phyloP scores from a whole-genome alignment of 2,329 filamentous ascomycete genomes.

The Cryphonectria japonica region DNA sequence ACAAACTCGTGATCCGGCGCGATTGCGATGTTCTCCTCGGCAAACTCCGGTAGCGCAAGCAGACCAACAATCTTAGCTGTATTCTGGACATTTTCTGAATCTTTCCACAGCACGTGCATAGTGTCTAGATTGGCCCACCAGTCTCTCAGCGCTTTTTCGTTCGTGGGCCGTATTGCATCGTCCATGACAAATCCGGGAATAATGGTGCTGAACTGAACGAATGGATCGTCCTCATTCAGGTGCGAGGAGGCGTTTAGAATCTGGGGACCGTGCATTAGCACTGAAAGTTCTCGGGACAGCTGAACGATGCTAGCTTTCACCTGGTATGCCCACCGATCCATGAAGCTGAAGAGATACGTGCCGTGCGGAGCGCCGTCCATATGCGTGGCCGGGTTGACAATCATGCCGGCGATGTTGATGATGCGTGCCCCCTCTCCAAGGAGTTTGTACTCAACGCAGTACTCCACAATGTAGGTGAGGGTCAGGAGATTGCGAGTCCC shows the following conservation, averaged over 20 bases:
- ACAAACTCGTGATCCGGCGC: not conserved
- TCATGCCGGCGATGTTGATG: constrained; percentile 14
- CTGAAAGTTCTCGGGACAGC: not conserved
- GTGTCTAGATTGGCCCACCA: not conserved
- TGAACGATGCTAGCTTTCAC: not conserved
- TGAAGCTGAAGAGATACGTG: not conserved
- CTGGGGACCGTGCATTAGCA: not conserved
- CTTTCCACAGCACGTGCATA: not conserved
- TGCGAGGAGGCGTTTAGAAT: not conserved
- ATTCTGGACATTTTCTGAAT: not conserved
- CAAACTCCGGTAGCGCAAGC: not conserved
- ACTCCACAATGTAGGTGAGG: not conserved
- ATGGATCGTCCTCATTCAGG: not conserved
- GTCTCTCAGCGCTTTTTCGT: not conserved
- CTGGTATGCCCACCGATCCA: not conserved
- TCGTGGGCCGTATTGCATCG: not conserved
- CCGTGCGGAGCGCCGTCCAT: not conserved
- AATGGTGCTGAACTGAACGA: constrained; percentile 2
- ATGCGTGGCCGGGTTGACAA: not conserved
- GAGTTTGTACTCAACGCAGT: not conserved
- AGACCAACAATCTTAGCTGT: not conserved
- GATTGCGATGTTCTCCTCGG: not conserved
- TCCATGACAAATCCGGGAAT: constrained; percentile 1
- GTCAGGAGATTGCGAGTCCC: constrained; percentile 8
- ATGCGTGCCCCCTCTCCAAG: not conserved